Base-by-base conservation (phyloP, 305 asterid species). In the Rubia peregrina region DNA sequence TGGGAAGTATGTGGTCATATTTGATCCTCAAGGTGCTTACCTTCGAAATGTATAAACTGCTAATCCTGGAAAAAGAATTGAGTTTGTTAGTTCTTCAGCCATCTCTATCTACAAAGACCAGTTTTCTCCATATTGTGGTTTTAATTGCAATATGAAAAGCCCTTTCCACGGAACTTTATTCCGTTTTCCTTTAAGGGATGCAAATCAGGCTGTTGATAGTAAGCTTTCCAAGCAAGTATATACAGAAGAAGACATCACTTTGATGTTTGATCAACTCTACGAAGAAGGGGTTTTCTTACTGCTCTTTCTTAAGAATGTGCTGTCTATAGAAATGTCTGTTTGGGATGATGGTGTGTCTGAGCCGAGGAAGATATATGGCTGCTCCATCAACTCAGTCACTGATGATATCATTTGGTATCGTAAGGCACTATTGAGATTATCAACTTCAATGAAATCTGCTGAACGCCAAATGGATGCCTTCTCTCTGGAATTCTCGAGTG, bases 1-100 rank as follows among this genome's bases (percentile, higher is more conserved):
- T 75, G 98, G 95, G 68, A 90, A 93, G 77, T 87, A 93, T 79
- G 87, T 91, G 72, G 98, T 93, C 76, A 86, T 93, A 46, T 93
- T 93, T 83, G 98, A 93, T 83, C 98, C 98, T 49, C 98, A 93
- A 77, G 95, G 98, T 72, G 84, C 82, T 81, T 93, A 88, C 83
- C 95, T 93, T 71, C 98, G 97, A 71, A 88, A 91, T 80, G 76
- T 93, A 74, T 86, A 96, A 14, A 65, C 90, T 55, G 87, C 94
- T 73, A 93, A 93, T 83, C 98, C 98, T 72, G 98, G 98, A 75
- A 93, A 93, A 84, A 88, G 98, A 73, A 88, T 93, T 63, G 96
- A 93, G 77, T 93, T 81, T 71, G 92, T 88, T 81, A 86, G 88
- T 85, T 88, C 98, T 70, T 86, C 96, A 70, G 97, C 96, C 78